Percentiles rank a stretch among this genome's conserved stretches.
phyloP scores from a whole-genome alignment of 805 yeast species.

The Saccharomycopsis sp. region DNA sequence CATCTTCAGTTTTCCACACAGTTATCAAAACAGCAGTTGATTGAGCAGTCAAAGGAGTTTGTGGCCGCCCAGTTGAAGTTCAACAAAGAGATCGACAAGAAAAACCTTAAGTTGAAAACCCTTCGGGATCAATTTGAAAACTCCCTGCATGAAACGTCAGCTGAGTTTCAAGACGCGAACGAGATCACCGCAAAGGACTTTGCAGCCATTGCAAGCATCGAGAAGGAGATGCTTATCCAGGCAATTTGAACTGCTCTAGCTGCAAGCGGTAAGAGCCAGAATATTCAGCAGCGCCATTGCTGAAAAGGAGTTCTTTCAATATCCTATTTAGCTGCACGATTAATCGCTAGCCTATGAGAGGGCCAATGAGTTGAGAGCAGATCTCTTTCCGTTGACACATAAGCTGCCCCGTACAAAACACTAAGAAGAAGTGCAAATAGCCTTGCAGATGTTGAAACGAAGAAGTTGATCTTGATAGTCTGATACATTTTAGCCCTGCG shows the following conservation, averaged over 20 bases:
- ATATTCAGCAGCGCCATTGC: too few species aligned
- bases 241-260: background rate
- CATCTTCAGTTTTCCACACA: conserved; percentile 11
- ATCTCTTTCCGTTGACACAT: too few species aligned
- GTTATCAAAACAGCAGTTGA: conserved; percentile 5
- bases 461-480: too few species aligned
- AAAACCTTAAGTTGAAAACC: conserved; percentile 6
- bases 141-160: background rate
- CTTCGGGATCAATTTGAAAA: conserved; percentile 3
- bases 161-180: background rate
- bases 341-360: too few species aligned
- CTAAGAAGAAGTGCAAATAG: too few species aligned
- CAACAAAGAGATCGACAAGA: conserved; percentile 11
- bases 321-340: too few species aligned
- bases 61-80: conserved; percentile 5
- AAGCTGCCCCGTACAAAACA: too few species aligned
- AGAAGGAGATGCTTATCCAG: background rate
- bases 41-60: conserved; percentile 8
- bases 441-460: too few species aligned
- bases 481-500: too few species aligned
- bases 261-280: too few species aligned
- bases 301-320: too few species aligned
- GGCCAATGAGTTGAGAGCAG: too few species aligned
- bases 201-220: background rate
- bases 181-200: background rate